phyloP scores from a whole-genome alignment of 2,329 filamentous ascomycete species.

The Ophiostoma himal-ulmi region DNA sequence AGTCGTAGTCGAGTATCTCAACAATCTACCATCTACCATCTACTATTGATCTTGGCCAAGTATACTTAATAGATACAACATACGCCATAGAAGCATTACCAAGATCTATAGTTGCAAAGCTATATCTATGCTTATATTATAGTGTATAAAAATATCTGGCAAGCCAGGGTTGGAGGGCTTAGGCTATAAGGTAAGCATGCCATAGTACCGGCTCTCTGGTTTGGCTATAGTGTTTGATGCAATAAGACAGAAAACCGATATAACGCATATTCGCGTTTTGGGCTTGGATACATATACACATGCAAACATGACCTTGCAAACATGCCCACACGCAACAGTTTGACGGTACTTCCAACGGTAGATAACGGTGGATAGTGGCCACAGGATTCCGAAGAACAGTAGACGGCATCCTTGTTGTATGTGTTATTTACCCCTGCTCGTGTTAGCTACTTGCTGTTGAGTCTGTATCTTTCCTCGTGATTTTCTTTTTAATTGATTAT shows the following conservation, averaged over 20 bases:
- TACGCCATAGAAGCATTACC: not conserved
- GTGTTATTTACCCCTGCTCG: no score
- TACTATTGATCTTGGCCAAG: not conserved
- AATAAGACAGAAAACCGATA: not conserved
- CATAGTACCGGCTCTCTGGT: not conserved
- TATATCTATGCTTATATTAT: not conserved
- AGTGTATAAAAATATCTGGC: not conserved
- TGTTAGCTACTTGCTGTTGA: not conserved
- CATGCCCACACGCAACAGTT: not conserved
- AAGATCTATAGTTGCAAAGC: not conserved
- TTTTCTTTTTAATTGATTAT: not conserved
- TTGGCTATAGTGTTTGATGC: not conserved
- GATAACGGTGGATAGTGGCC: not conserved
- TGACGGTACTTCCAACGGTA: not conserved
- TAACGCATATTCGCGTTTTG: not conserved
- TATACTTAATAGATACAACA: not conserved
- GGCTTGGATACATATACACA: not conserved
- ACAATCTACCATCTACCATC: not conserved
- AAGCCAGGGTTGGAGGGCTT: no score
- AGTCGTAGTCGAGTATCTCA: not conserved
- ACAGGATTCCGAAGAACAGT: not conserved
- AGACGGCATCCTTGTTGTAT: not conserved
- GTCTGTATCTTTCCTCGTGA: not conserved
- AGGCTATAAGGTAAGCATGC: not conserved
- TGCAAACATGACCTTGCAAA: not conserved